Percentiles rank a stretch among this genome's conserved stretches.
phyloP scores from a whole-genome alignment of 768 basidiomycete species.

The Mycena epipterygia region DNA sequence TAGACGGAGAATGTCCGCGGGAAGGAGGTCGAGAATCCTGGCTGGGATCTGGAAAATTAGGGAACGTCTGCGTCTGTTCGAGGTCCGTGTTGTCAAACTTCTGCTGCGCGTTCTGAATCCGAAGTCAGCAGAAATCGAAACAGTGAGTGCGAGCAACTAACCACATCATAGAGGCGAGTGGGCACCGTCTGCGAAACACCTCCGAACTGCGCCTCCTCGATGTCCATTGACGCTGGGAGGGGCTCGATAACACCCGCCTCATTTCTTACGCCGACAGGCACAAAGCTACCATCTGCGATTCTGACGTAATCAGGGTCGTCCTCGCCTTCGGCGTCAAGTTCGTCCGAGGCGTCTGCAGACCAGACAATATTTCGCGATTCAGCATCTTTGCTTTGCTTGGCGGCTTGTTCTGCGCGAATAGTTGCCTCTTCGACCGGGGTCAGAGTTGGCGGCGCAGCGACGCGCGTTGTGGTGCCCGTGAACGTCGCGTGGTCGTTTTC shows the following conservation, averaged over 20 bases:
- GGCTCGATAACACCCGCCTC: conserved; percentile 69
- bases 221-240: conserved; percentile 44
- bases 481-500: conserved; percentile 72
- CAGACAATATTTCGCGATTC: conserved; percentile 73
- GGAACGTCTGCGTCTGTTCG: conserved; percentile 68
- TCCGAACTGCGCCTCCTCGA: conserved; percentile 61
- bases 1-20: conserved; percentile 23
- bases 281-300: conserved; percentile 51
- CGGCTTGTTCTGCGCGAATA: conserved; percentile 65
- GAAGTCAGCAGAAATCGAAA: neutral
- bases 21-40: conserved; percentile 44
- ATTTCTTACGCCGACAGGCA: conserved; percentile 71
- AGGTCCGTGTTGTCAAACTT: conserved; percentile 44
- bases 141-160: conserved; percentile 42
- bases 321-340: conserved; percentile 73
- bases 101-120: conserved; percentile 30
- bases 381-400: conserved; percentile 75
- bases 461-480: conserved; percentile 59
- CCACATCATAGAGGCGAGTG: conserved; percentile 68
- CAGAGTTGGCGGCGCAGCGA: conserved; percentile 50
- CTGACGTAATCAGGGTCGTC: conserved; percentile 63
- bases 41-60: conserved; percentile 26
- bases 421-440: conserved; percentile 73
- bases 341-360: conserved; percentile 66
- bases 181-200: conserved; percentile 68